Evolutionary conservation across 2,329 filamentous ascomycete species (phyloP).

Genomic region (Diaporthe nobilis): DNA sequence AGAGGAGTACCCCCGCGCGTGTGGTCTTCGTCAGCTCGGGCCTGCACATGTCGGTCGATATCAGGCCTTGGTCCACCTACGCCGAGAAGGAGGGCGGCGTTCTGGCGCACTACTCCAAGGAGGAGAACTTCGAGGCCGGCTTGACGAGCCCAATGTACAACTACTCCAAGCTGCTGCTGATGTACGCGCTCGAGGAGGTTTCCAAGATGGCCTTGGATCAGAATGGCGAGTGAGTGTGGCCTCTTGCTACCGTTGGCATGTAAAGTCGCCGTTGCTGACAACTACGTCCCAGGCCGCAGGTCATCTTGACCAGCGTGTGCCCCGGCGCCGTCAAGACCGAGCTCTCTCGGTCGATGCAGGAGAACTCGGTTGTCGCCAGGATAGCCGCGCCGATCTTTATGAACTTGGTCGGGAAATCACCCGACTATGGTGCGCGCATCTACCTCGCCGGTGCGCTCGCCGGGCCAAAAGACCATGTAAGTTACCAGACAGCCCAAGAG

Average conservation of each 20-base stretch:
- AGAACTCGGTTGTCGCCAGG: conserved; percentile 13
- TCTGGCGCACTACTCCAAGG: conserved; percentile 46
- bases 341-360: conserved; percentile 36
- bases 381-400: conserved; percentile 26
- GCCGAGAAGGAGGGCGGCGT: conserved; percentile 42
- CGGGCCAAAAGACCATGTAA: conserved; percentile 25
- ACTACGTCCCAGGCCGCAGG: conserved; percentile 44
- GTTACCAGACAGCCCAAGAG: background rate
- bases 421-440: conserved; percentile 34
- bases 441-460: conserved; percentile 35
- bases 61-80: conserved; percentile 43
- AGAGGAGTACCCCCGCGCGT: conserved; percentile 46
- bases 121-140: conserved; percentile 47
- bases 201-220: conserved; percentile 44
- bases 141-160: conserved; percentile 45
- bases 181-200: conserved; percentile 46
- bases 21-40: conserved; percentile 47
- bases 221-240: conserved; percentile 44
- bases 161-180: conserved; percentile 47
- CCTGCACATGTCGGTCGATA: conserved; percentile 43
- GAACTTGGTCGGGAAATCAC: conserved; percentile 18
- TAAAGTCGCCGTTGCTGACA: background rate
- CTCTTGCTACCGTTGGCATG: background rate
- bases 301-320: conserved; percentile 43
- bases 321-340: conserved; percentile 39